Conservation (phyloP, 345 rosid species). For the Gossypium sturtianum region DNA sequence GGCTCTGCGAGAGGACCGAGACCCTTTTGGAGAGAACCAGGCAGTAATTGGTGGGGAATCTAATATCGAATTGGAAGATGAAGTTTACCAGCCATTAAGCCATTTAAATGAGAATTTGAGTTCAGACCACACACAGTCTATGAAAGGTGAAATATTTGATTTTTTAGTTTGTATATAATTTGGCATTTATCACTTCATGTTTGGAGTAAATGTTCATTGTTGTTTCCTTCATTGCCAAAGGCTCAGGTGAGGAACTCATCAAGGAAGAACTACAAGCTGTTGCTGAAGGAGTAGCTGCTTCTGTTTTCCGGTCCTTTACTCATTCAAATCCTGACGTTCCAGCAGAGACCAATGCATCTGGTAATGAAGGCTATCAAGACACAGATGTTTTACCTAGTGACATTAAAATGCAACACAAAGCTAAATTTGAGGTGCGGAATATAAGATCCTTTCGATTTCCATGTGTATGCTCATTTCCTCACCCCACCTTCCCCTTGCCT, state of each 20-base stretch:
- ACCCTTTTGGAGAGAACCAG: conserved; percentile 34
- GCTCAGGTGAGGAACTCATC: conserved; percentile 45
- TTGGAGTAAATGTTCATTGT: conserved; percentile 9
- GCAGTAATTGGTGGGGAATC: conserved; percentile 24
- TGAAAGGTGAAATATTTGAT: conserved; percentile 34
- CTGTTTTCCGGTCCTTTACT: conserved; percentile 38
- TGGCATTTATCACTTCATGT: neutral
- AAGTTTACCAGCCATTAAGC: conserved; percentile 21
- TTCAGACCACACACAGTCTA: conserved; percentile 29
- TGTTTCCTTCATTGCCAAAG: conserved; percentile 17
- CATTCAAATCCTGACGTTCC: conserved; percentile 28
- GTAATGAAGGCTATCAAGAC: conserved; percentile 22
- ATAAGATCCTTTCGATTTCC: neutral
- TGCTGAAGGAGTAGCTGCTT: conserved; percentile 66
- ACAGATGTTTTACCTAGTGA: conserved; percentile 22
- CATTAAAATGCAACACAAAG: conserved; percentile 33
- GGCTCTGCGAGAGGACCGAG: conserved; percentile 17
- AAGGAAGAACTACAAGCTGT: conserved; percentile 64
- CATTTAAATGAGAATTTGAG: conserved; percentile 26
- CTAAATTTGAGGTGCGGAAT: conserved; percentile 45
- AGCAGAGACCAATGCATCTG: conserved; percentile 18
- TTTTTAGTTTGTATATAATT: neutral
- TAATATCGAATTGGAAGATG: conserved; percentile 24
- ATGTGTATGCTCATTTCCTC: neutral
- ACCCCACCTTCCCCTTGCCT: neutral